Evolutionary conservation across 768 basidiomycete genomes (phyloP).

Genomic region (Neoboletus brunneissimus): DNA sequence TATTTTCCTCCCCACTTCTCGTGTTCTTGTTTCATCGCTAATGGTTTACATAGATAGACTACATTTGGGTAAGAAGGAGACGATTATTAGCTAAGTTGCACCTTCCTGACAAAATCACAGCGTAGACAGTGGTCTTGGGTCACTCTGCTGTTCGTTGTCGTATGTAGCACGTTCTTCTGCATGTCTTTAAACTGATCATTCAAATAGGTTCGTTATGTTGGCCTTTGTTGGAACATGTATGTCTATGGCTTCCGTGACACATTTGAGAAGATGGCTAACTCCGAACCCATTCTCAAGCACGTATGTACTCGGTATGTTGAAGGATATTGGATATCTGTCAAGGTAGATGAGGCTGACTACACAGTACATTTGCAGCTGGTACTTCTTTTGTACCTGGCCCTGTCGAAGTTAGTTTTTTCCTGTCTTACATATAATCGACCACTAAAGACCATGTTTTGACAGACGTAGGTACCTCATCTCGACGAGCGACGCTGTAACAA

Average conservation of each 20-base stretch:
- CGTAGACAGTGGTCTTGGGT: conserved; percentile 3
- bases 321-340: neutral
- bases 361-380: neutral
- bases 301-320: conserved; percentile 3
- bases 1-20: too few species aligned
- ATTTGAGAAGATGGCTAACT: neutral
- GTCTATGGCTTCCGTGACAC: neutral
- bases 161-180: neutral
- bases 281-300: neutral
- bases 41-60: conserved; percentile 4
- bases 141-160: conserved; percentile 6
- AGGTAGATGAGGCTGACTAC: neutral
- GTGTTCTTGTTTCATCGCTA: neutral
- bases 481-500: neutral
- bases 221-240: conserved; percentile 7
- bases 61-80: conserved; percentile 12
- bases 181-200: neutral
- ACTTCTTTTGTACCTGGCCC: conserved; percentile 5
- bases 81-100: too few species aligned
- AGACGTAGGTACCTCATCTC: conserved; percentile 1
- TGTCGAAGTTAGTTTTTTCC: conserved; percentile 1
- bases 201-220: conserved; percentile 7
- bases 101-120: neutral
- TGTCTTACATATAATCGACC: neutral
- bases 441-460: neutral